Evolutionary conservation across 2,329 filamentous ascomycete genomes (phyloP), one percentile per base, ranked within the genome.

Genomic region (Colletotrichum shisoi): DNA sequence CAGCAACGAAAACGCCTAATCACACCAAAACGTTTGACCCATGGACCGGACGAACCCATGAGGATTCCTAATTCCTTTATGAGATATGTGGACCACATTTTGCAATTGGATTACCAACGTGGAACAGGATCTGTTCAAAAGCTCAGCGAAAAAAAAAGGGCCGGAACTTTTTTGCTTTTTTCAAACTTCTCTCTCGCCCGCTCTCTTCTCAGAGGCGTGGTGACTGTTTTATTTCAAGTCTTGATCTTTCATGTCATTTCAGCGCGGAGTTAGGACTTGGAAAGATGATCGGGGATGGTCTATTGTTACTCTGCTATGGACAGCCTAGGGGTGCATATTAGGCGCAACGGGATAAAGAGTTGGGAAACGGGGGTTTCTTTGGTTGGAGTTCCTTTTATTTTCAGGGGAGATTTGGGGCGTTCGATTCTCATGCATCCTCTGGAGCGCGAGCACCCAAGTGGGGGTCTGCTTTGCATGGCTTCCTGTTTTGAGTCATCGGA

Each of bases 181-280:
- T 42, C 1, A 40, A 2, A 19, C 40, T 15, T 6, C 27, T 39
- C 8, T n/a, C 9, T 40, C 19, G 49, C 34, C 15, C 60, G 48
- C 49, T 54, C 21, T 56, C 54, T 24, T 61, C 27, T 6, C 17
- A 56, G 67, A 68, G 58, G 51, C 11, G 48, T 46, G 51, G 13
- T 13, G 12, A 59, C 44, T 68, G 31, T 67, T 63, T 71, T 57
- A 49, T 37, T 31, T 31, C 39, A 51, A 49, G 15, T 48, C 57
- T 40, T 39, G 12, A 61, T 67, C 46, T 61, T 37, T 27, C 7
- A 8, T 51, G 45, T 46, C 62, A 48, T 61, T 58, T 49, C 49
- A 70, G 69, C 69, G 69, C 13, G 69, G 69, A 70, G 69, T 70
- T 67, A 51, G 69, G 67, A 59, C 13, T 31, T 6, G 57, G 42